phyloP scores from a whole-genome alignment of 2,329 filamentous ascomycete genomes.

The Mollisia scopiformis region DNA sequence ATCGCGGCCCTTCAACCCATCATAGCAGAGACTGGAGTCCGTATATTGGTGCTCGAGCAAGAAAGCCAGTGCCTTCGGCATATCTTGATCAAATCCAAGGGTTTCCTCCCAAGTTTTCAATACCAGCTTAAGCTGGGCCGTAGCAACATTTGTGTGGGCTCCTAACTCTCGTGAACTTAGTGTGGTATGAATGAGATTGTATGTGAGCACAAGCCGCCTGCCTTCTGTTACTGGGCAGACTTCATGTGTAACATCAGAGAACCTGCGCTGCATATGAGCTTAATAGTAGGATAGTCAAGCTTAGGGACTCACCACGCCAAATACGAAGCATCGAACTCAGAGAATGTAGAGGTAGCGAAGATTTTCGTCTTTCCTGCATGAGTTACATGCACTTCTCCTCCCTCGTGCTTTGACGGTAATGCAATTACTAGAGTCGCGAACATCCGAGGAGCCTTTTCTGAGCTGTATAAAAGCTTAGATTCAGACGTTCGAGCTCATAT shows the following conservation, averaged over 20 bases:
- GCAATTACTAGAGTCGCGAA: conserved; percentile 53
- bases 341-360: conserved; percentile 38
- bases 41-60: conserved; percentile 21
- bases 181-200: conserved; percentile 48
- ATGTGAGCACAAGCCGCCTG: conserved; percentile 54
- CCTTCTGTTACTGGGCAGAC: conserved; percentile 50
- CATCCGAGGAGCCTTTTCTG: conserved; percentile 50
- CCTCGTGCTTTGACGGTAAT: conserved; percentile 50
- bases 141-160: conserved; percentile 2
- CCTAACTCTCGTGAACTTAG: conserved; percentile 7
- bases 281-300: background rate
- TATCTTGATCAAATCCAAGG: background rate
- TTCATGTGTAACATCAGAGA: conserved; percentile 55
- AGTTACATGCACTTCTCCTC: conserved; percentile 47
- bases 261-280: conserved; percentile 40
- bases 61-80: background rate
- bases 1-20: conserved; percentile 19
- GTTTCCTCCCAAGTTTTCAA: conserved; percentile 16
- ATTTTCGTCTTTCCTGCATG: conserved; percentile 40
- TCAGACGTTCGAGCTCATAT: background rate
- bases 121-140: conserved; percentile 8
- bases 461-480: conserved; percentile 23
- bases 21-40: conserved; percentile 14
- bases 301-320: conserved; percentile 35
- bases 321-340: conserved; percentile 36